Percentiles rank a stretch among this genome's conserved stretches.
These are phyloP conservation scores for Aspergillus avenaceus DNA, from an alignment of 495 filamentous ascomycete genomes.

Conservation along the genomic window DNA sequence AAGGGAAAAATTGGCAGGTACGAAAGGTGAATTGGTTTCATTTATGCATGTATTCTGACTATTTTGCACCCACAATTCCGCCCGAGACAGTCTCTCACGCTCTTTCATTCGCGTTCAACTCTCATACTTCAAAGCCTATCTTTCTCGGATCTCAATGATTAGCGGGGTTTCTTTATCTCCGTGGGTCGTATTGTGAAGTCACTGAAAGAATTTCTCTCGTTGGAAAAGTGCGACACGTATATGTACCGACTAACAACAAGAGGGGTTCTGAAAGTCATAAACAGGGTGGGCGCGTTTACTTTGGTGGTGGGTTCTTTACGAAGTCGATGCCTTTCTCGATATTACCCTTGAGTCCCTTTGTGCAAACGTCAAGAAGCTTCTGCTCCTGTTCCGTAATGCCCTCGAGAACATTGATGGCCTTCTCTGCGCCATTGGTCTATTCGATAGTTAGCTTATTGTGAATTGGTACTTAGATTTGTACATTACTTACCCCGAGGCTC, in stretches of 20 bases:
- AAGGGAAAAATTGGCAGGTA: not conserved
- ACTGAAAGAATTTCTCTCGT: slow-evolving; percentile 12
- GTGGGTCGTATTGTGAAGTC: slow-evolving; percentile 6
- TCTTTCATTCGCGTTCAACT: slow-evolving; percentile 22
- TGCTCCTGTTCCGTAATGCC: slow-evolving; percentile 77
- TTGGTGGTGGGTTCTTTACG: slow-evolving; percentile 74
- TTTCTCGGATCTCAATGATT: slow-evolving; percentile 37
- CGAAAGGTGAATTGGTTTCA: slow-evolving; percentile 14
- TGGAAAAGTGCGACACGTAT: slow-evolving; percentile 14
- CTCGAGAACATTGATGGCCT: slow-evolving; percentile 72
- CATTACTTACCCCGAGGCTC: slow-evolving; percentile 76
- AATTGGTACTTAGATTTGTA: not conserved
- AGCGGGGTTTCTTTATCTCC: slow-evolving; percentile 31
- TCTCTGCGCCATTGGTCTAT: slow-evolving; percentile 77
- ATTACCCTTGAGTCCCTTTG: slow-evolving; percentile 79
- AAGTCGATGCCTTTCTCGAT: slow-evolving; percentile 92
- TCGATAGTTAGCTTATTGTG: slow-evolving; percentile 9
- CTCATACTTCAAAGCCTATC: slow-evolving; percentile 44
- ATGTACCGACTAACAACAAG: slow-evolving; percentile 13
- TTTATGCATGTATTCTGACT: slow-evolving; percentile 14
- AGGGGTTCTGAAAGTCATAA: slow-evolving; percentile 12
- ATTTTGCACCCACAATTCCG: slow-evolving; percentile 2
- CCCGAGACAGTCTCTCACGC: slow-evolving; percentile 7
- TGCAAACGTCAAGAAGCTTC: slow-evolving; percentile 70
- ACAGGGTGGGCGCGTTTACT: slow-evolving; percentile 48